Base-by-base conservation (phyloP, 805 yeast genomes). In the Schwanniomyces occidentalis region DNA sequence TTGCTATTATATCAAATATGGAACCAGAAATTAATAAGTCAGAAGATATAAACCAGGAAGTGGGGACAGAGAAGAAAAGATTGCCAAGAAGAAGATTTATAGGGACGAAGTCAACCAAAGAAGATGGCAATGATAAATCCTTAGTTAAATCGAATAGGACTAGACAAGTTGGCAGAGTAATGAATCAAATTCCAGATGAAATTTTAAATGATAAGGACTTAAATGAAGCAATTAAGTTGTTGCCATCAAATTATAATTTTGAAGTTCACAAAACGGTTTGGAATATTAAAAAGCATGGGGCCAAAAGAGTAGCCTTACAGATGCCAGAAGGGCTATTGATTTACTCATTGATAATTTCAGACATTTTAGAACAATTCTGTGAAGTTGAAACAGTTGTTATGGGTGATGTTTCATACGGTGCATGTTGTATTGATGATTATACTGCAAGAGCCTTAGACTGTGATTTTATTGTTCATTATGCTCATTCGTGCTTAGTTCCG, bases 361-460 rank as follows among this genome's bases (percentile, higher is more conserved):
- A 93, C 61, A 91, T 93, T 16, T 56, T 93, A 22, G 95, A 88
- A 52, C 96, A 90, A 58, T 91, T 93, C 49, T 90, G 97, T 56
- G 61, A 66, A 2, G 88, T 84, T 34, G 96, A 90, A 52, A 85
- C 90, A 0, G 69, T 93, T 1, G 93, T 91, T 2, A 93, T 93
- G 99, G 99, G 99, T 2, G 99, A 93, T 58, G 99, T 93, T 0
- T 87, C 97, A 0, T 93, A 93, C 53, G 99, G 99, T 27, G 99
- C 99, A 0, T 93, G 99, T 57, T 93, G 99, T 63, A 89, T 93
- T 29, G 99, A 93, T 57, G 99, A 93, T 54, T 93, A 73, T 55
- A 90, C 99, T 0, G 99, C 99, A 2, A 71, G 90, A 44, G 80
- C 98, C 0, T 61, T 93, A 17, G 96, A 85, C 31, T 93, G 99